Base-by-base conservation (phyloP, 2,329 filamentous ascomycete genomes). In the Neophaeococcomyces mojaviensis region DNA sequence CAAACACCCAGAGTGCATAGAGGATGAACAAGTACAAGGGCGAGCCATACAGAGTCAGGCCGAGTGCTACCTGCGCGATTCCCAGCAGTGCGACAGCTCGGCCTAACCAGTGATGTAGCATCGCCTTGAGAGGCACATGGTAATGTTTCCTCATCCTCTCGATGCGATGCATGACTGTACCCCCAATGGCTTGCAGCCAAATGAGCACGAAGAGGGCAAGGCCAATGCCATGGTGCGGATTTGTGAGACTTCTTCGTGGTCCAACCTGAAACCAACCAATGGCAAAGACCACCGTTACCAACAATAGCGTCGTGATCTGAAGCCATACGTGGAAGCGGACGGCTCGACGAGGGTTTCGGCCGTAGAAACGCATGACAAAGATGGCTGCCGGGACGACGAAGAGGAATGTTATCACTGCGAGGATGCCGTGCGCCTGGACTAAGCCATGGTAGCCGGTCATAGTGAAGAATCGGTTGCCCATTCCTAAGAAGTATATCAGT, bases 31-130 rank as follows among this genome's bases (percentile, higher is more conserved):
- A 74, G 31, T 77, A 78, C 58, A 84, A 80, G 4, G 92, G 90
- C 24, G 89, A 95, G 4, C 92, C 92, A 59, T 96, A 98, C 1
- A 98, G 73, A 0, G 89, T 89, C 38, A 98, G 72, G 0, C 92
- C 92, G 1, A 98, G 73, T 0, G 92, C 85, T 9, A 98, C 79
- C 62, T 98, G 92, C 3, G 82, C 77, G 54, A 97, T 81, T 0
- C 87, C 92, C 3, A 98, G 71, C 15, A 97, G 66, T 2, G 86
- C 84, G 57, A 90, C 79, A 1, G 78, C 69, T 47, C 89, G 76
- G 15, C 92, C 92, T 15, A 86, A 68, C 88, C 92, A 96, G 61
- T 89, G 85, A 67, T 98, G 92, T 34, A 97, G 73, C 66, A 79
- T 76, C 30, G 78, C 61, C 54, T 73, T 80, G 36, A 81, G 60